Conservation (phyloP, 306 rosid genomes). For the Geum urbanum region DNA sequence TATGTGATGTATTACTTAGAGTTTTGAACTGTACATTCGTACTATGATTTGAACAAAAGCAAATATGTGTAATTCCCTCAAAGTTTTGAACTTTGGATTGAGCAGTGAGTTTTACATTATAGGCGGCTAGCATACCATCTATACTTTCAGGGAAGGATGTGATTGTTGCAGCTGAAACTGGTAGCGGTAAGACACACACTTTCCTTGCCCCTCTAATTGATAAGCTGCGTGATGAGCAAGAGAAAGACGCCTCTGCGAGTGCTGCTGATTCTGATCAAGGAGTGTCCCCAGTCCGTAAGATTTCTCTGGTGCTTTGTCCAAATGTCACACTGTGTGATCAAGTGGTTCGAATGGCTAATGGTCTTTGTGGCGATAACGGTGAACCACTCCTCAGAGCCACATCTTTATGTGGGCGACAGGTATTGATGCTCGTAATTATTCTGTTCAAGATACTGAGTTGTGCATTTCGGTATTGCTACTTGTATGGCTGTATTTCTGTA, state of each 20-base stretch:
- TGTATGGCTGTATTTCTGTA: background rate
- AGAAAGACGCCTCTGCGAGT: constrained; percentile 25
- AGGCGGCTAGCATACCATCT: constrained; percentile 87
- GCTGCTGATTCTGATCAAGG: constrained; percentile 35
- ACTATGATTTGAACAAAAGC: background rate
- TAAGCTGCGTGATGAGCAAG: constrained; percentile 36
- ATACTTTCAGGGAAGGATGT: constrained; percentile 77
- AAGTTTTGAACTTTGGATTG: background rate
- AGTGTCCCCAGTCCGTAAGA: constrained; percentile 24
- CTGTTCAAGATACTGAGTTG: background rate
- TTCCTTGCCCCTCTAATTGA: constrained; percentile 74
- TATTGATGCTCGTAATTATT: constrained; percentile 21
- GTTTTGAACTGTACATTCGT: background rate
- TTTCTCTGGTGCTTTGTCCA: constrained; percentile 80
- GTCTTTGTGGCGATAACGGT: constrained; percentile 60
- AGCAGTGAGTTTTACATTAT: constrained; percentile 28
- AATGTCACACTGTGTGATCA: constrained; percentile 89
- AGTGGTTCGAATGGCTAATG: constrained; percentile 79
- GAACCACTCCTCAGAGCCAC: constrained; percentile 58
- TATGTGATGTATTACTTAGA: background rate
- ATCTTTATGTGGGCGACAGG: constrained; percentile 91
- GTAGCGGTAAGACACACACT: constrained; percentile 90
- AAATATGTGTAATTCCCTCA: background rate
- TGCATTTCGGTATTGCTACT: background rate
- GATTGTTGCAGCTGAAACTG: constrained; percentile 93